Percentiles rank a stretch among this genome's conserved stretches.
phyloP scores from a whole-genome alignment of 2,329 filamentous ascomycete species.

The Didymosphaeria variabile region DNA sequence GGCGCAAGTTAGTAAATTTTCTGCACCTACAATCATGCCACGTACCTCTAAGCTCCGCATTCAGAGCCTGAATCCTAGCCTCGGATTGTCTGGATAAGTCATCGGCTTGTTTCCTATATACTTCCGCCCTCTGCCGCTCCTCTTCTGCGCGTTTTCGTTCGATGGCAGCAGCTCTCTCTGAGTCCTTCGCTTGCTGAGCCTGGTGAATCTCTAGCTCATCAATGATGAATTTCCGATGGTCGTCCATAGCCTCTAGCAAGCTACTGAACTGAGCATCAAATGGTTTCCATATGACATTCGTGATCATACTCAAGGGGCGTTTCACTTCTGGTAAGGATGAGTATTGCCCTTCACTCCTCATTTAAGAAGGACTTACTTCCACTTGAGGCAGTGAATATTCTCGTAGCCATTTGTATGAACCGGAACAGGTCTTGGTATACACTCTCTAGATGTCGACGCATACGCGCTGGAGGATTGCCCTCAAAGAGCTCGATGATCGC shows the following conservation, averaged over 20 bases:
- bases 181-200: not conserved
- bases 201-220: not conserved
- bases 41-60: not conserved
- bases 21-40: not conserved
- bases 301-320: not conserved
- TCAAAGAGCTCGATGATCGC: not conserved
- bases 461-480: not conserved
- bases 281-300: not conserved
- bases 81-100: not conserved
- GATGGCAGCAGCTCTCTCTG: not conserved
- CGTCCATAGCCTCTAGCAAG: not conserved
- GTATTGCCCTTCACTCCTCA: not conserved
- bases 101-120: not conserved
- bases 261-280: not conserved
- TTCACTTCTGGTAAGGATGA: not conserved
- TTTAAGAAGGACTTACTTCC: not conserved
- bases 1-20: not conserved
- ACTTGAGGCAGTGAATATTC: not conserved
- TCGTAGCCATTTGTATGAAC: not conserved
- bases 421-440: not conserved
- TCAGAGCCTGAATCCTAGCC: not conserved
- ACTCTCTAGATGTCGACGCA: not conserved
- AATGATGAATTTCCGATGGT: not conserved
- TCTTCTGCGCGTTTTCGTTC: not conserved
- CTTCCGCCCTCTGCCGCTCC: not conserved